phyloP scores from a whole-genome alignment of 2,329 filamentous ascomycete species.

The Fusarium sp. region DNA sequence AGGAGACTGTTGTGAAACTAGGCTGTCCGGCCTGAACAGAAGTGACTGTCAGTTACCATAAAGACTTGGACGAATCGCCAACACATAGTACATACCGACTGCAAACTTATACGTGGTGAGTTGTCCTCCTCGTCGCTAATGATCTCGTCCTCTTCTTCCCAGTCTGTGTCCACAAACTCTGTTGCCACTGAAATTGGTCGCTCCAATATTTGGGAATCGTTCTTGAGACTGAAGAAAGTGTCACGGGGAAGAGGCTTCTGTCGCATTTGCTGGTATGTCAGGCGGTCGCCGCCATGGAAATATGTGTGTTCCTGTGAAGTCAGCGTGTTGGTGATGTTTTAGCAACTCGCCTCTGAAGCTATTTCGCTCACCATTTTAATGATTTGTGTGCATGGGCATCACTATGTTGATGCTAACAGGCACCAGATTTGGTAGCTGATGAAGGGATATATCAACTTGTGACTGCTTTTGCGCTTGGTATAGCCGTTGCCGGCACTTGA shows the following conservation, averaged over 20 bases:
- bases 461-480: conserved; percentile 36
- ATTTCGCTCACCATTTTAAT: conserved; percentile 51
- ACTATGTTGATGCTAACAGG: conserved; percentile 27
- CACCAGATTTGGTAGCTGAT: conserved; percentile 33
- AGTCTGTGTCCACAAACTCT: conserved; percentile 82
- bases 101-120: conserved; percentile 73
- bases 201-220: conserved; percentile 56
- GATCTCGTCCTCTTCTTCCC: conserved; percentile 73
- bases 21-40: conserved; percentile 70
- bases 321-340: conserved; percentile 7
- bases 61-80: conserved; percentile 2
- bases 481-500: conserved; percentile 55
- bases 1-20: conserved; percentile 88
- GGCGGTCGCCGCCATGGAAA: conserved; percentile 51
- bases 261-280: conserved; percentile 62
- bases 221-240: conserved; percentile 70
- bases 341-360: not conserved
- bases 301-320: conserved; percentile 51
- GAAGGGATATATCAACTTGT: conserved; percentile 31
- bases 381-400: conserved; percentile 10
- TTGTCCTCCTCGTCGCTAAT: conserved; percentile 71
- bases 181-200: conserved; percentile 78
- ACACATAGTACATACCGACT: conserved; percentile 69
- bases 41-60: conserved; percentile 22
- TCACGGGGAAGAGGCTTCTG: conserved; percentile 63